These are phyloP conservation scores for Euphorbia peplus DNA, from an alignment of 345 rosid species.

Conservation along the genomic window DNA sequence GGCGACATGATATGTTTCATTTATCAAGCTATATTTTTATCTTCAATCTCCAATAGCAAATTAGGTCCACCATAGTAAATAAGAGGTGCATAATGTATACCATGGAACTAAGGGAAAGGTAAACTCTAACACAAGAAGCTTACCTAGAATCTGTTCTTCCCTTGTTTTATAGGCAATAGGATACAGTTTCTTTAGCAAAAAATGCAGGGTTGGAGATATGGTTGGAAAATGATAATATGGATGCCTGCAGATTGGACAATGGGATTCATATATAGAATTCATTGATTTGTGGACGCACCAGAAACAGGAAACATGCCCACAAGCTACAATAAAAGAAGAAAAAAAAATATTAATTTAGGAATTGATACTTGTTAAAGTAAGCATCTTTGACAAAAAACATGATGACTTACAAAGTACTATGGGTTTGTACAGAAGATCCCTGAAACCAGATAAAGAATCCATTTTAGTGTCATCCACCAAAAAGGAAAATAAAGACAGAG, in stretches of 20 bases:
- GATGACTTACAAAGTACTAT: conserved; percentile 60
- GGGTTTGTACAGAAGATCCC: conserved; percentile 92
- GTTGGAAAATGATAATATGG: conserved; percentile 64
- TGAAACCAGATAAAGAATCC: conserved; percentile 29
- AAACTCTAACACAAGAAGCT: conserved; percentile 17
- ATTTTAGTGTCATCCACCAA: not conserved
- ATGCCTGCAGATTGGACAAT: conserved; percentile 72
- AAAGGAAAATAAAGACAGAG: not conserved
- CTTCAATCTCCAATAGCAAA: not conserved
- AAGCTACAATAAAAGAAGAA: conserved; percentile 40
- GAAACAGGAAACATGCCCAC: conserved; percentile 90
- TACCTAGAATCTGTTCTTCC: conserved; percentile 53
- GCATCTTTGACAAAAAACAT: not conserved
- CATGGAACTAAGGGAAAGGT: not conserved
- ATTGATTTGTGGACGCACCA: conserved; percentile 83
- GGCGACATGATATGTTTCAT: not conserved
- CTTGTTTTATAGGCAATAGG: conserved; percentile 54
- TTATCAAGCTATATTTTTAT: not conserved
- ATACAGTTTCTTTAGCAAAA: conserved; percentile 58
- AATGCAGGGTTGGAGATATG: conserved; percentile 61
- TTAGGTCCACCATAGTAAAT: not conserved
- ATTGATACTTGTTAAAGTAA: not conserved
- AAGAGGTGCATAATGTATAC: not conserved
- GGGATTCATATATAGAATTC: conserved; percentile 34
- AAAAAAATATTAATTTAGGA: conserved; percentile 6